Conservation (phyloP, 805 yeast genomes). For the Grigorovia humatica region DNA sequence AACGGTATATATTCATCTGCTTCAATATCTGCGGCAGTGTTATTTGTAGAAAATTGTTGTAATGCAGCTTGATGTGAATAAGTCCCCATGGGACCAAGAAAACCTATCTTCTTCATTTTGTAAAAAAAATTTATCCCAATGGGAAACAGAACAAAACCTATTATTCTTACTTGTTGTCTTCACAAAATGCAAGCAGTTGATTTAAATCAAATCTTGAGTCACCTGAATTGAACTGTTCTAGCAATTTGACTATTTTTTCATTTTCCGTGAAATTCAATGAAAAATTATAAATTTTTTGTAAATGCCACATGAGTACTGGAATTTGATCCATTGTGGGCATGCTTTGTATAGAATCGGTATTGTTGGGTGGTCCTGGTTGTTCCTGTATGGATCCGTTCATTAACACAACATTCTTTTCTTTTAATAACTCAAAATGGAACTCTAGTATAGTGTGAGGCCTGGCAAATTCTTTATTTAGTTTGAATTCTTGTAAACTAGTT, state of each 20-base stretch:
- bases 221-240: constrained; percentile 64
- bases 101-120: constrained; percentile 43
- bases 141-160: too few species aligned
- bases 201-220: constrained; percentile 56
- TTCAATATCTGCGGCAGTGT: constrained; percentile 19
- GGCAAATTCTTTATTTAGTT: constrained; percentile 82
- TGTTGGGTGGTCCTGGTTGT: background rate
- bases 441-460: constrained; percentile 88
- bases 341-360: background rate
- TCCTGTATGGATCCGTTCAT: constrained; percentile 79
- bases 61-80: constrained; percentile 79
- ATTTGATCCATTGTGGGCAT: background rate
- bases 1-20: constrained; percentile 18
- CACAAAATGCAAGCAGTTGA: constrained; percentile 41
- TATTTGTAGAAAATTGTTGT: constrained; percentile 36
- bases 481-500: constrained; percentile 85
- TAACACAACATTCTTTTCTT: constrained; percentile 52
- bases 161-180: background rate
- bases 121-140: too few species aligned
- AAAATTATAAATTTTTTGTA: background rate
- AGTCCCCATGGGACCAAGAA: constrained; percentile 85
- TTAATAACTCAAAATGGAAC: constrained; percentile 69
- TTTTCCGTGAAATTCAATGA: background rate
- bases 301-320: background rate
- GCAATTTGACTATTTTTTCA: constrained; percentile 42